phyloP scores from a whole-genome alignment of 345 rosid species.

The Eucalyptus camaldulensis region DNA sequence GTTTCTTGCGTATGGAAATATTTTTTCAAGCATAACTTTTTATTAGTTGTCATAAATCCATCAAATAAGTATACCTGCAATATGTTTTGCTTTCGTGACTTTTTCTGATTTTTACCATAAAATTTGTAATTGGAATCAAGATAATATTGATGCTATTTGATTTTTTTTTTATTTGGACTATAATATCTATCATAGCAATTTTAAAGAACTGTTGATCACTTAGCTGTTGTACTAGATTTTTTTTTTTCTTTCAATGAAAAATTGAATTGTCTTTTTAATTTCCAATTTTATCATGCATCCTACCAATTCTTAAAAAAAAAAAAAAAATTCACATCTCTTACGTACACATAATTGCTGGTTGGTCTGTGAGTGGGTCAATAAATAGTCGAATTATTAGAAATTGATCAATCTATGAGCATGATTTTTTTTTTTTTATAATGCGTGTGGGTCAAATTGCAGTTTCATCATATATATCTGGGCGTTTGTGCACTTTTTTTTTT shows the following conservation, averaged over 20 bases:
- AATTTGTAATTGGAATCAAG: not conserved
- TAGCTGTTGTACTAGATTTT: not conserved
- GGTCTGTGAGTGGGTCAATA: not conserved
- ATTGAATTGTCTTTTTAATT: not conserved
- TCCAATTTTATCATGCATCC: not conserved
- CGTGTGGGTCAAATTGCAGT: not conserved
- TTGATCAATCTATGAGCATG: not conserved
- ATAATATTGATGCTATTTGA: not conserved
- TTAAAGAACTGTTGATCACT: not conserved
- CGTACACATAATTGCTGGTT: not conserved
- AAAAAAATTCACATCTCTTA: not conserved
- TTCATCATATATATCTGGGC: not conserved
- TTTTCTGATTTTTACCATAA: not conserved
- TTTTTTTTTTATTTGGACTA: not conserved
- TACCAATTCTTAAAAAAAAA: not conserved
- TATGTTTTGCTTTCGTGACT: not conserved
- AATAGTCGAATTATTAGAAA: not conserved
- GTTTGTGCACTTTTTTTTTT: not conserved
- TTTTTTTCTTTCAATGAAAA: not conserved
- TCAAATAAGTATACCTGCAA: not conserved
- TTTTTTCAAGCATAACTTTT: not conserved
- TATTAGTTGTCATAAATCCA: not conserved
- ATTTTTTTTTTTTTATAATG: not conserved
- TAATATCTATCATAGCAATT: not conserved
- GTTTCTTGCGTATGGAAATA: not conserved